Evolutionary conservation across 2,329 filamentous ascomycete genomes (phyloP).

Genomic region (Eutypa lata): DNA sequence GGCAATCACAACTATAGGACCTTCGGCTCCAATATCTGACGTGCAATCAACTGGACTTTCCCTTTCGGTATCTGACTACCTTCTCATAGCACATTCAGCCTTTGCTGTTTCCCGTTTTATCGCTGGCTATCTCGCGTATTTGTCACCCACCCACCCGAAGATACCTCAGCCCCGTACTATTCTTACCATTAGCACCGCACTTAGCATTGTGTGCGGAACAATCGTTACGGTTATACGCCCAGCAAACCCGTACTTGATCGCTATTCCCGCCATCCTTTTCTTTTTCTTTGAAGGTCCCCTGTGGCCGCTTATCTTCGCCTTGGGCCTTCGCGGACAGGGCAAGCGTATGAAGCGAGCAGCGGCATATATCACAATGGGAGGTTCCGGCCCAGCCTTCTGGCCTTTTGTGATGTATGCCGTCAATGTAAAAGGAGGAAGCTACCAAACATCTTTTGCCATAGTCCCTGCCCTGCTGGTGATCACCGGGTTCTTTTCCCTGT

Average conservation of each 20-base stretch:
- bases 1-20: constrained; percentile 21
- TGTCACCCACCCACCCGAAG: constrained; percentile 43
- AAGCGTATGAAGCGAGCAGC: constrained; percentile 76
- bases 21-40: constrained; percentile 37
- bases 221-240: constrained; percentile 44
- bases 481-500: constrained; percentile 46
- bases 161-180: constrained; percentile 67
- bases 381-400: constrained; percentile 69
- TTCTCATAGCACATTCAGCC: constrained; percentile 67
- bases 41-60: constrained; percentile 42
- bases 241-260: constrained; percentile 45
- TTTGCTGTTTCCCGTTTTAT: constrained; percentile 74
- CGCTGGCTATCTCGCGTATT: constrained; percentile 61
- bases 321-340: constrained; percentile 77
- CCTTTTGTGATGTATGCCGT: constrained; percentile 72
- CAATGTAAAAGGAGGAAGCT: constrained; percentile 54
- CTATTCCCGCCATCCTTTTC: constrained; percentile 64
- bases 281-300: constrained; percentile 81
- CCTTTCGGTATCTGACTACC: constrained; percentile 60
- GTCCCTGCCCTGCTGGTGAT: constrained; percentile 52
- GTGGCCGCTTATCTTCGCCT: constrained; percentile 77
- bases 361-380: constrained; percentile 74
- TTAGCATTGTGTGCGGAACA: constrained; percentile 57
- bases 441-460: constrained; percentile 63
- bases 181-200: constrained; percentile 57